These are phyloP conservation scores for Hydnum rufescens DNA, from an alignment of 768 basidiomycete species.

Conservation along the genomic window DNA sequence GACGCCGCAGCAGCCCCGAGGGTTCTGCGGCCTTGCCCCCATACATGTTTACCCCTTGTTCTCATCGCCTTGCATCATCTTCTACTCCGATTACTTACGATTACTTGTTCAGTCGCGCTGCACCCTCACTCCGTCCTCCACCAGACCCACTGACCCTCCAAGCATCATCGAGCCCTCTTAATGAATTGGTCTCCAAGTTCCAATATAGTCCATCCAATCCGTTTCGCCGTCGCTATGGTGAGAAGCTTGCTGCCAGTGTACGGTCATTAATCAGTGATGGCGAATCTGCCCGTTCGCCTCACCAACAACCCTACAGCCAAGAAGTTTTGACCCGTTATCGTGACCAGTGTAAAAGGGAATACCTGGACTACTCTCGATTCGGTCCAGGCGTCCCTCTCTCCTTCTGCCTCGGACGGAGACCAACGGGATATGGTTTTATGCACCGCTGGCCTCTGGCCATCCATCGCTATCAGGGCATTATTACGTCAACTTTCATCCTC, in stretches of 20 bases:
- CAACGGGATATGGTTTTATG: background rate
- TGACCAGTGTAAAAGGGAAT: background rate
- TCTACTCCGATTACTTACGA: background rate
- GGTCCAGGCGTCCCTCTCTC: background rate
- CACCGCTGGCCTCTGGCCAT: background rate
- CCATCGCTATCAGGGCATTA: constrained; percentile 11
- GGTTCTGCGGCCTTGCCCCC: background rate
- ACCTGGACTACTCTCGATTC: background rate
- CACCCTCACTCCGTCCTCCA: background rate
- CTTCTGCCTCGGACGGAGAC: background rate
- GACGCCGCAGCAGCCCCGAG: background rate
- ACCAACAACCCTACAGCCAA: background rate
- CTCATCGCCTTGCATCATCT: background rate
- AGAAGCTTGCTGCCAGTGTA: background rate
- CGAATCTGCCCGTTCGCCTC: background rate
- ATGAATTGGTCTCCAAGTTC: background rate
- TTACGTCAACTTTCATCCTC: constrained; percentile 22
- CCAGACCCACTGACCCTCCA: background rate
- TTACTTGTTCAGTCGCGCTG: background rate
- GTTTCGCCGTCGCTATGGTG: too few species aligned
- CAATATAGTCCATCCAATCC: too few species aligned
- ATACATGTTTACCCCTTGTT: background rate
- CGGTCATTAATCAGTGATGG: background rate
- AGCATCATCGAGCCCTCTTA: background rate
- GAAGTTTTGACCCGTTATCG: background rate